These are phyloP conservation scores for Skeletonema menzelii DNA, from an alignment of 108 stramenopile genomes.

Conservation along the genomic window DNA sequence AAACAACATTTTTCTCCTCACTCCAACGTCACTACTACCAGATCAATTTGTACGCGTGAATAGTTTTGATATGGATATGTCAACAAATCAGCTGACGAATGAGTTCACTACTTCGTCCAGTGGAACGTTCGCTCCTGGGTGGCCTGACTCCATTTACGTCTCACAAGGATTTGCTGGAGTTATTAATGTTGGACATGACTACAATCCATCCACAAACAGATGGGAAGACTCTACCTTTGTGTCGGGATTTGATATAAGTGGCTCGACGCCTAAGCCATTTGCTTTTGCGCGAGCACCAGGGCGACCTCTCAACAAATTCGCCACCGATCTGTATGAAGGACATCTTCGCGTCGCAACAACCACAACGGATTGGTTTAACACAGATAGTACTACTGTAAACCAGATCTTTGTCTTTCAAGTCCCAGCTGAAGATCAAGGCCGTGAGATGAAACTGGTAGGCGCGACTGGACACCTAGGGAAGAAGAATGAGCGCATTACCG, in stretches of 20 bases:
- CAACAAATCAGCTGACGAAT: slow-evolving; percentile 16
- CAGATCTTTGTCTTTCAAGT: slow-evolving; percentile 46
- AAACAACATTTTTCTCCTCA: not conserved
- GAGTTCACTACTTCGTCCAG: not conserved
- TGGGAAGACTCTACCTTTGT: slow-evolving; percentile 47
- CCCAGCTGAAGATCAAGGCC: slow-evolving; percentile 15
- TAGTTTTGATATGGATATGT: slow-evolving; percentile 34
- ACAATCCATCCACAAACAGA: slow-evolving; percentile 6
- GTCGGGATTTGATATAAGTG: slow-evolving; percentile 35
- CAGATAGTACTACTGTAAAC: slow-evolving; percentile 28
- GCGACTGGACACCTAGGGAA: slow-evolving; percentile 44
- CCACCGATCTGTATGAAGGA: slow-evolving; percentile 41
- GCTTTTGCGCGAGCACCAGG: slow-evolving; percentile 31
- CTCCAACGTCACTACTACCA: not conserved
- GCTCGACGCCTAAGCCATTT: slow-evolving; percentile 18
- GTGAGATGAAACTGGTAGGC: slow-evolving; percentile 33
- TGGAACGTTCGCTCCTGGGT: slow-evolving; percentile 34
- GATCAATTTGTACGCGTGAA: slow-evolving; percentile 30
- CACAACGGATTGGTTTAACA: slow-evolving; percentile 21
- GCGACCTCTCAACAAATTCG: slow-evolving; percentile 40
- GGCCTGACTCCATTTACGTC: slow-evolving; percentile 27
- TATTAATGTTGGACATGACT: slow-evolving; percentile 19
- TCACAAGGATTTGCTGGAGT: slow-evolving; percentile 36
- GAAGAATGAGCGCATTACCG: slow-evolving; percentile 35
- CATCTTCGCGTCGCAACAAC: slow-evolving; percentile 49